Evolutionary conservation across 306 rosid species (phyloP), one percentile per base, ranked within the genome.

Genomic region (Alnus glutinosa): DNA sequence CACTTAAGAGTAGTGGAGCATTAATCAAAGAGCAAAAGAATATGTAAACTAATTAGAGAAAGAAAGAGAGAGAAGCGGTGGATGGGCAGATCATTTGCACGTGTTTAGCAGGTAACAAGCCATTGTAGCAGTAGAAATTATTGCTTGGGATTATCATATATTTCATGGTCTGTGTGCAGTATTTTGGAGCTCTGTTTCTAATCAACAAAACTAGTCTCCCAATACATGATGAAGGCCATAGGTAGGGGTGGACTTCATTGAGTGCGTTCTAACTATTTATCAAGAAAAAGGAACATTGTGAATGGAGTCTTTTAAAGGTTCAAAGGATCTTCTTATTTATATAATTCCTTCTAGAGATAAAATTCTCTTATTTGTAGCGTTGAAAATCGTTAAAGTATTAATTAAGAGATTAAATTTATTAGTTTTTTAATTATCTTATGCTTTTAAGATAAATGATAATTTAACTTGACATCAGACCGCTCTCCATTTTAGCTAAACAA

Each of bases 1-100:
- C 83, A 64, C 78, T 54, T 30, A 63, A 16, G 32, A 4, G 75
- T 47, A 66, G 79, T 80, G 79, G 83, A 67, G 69, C 83, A 79
- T 51, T 15, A 36, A 70, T 44, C 74, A 19, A 42, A 70, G 16
- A n/a, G 37, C 68, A 37, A 50, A 8, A 18, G 36, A 42, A 50
- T 6, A 1, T 44, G 11, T 15, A 48, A 10, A 64, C n/a, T 32
- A 58, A 30, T 51, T 36, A 36, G 7, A 52, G 55, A 8, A 6
- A 58, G 18, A 42, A n/a, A 36, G 7, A 52, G 55, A 8, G 10
- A 58, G 18, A 42, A n/a, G 28, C 4, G 37, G 42, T 69, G 61
- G 59, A 44, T 57, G 75, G 75, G 4, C 70, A 55, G 10, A 71
- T 48, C 71, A 58, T 76, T n/a, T 62, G 2, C 16, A 14, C 46